Evolutionary conservation across 139 green algal genomes (phyloP), one percentile per base, ranked within the genome.

Genomic region (Gonium pectorale): DNA sequence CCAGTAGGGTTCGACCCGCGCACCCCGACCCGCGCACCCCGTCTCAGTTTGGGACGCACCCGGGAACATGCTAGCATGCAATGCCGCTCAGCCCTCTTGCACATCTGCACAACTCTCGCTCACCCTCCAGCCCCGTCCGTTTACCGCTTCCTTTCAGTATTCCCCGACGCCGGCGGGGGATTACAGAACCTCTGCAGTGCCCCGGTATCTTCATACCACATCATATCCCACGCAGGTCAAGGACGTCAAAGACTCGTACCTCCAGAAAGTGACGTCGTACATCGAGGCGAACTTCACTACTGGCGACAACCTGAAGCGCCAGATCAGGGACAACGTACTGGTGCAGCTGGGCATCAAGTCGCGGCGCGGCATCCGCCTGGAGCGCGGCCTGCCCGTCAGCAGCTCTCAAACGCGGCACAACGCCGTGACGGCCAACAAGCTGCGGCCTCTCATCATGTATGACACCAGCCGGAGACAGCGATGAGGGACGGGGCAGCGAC

Each of bases 201-300:
- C 49, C 49, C 49, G 13, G 13, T 56, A 17, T 17, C 49, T 56
- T 17, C 49, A 13, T 56, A 17, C 13, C 49, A 13, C 13, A 17
- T 13, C 49, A 56, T 17, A 17, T 52, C 33, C 19, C 51, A 6
- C 11, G 27, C 72, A 91, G 88, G 88, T 91, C 19, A 85, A 81
- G 80, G 88, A 91, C 52, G 51, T 91, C 9, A 91, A 91, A 74
- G 84, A 91, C 44, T 74, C 70, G 1, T 86, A 89, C 41, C 51
- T 91, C 26, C 79, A 84, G 37, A 74, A 85, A 40, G 84, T 89
- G 17, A 15, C 80, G 0, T 70, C 84, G 44, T 86, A 88, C 73
- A 86, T 91, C 17, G 79, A 91, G 62, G 62, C 84, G 26, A 84
- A 91, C 44, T 86, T 85, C 51, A 38, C 63, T 8, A 84, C 86